Conservation (phyloP, 2,329 filamentous ascomycete genomes). For the Beauveria bassiana region DNA sequence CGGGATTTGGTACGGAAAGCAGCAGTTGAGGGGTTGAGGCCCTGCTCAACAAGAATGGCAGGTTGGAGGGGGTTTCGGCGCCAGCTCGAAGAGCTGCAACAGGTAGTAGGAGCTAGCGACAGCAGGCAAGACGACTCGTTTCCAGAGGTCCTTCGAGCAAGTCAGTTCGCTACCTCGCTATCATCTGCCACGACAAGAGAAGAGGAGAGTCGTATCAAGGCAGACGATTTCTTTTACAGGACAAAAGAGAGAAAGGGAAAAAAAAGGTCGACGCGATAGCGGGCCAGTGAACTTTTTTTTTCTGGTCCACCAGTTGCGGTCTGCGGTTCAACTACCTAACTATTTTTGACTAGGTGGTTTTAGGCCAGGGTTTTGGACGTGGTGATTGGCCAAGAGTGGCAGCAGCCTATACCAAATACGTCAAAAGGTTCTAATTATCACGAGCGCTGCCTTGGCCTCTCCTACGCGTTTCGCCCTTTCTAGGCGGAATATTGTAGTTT, state of each 20-base stretch:
- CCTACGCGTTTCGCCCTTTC: too few species aligned
- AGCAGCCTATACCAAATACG: too few species aligned
- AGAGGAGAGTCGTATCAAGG: conserved; percentile 2
- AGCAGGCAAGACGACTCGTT: conserved; percentile 30
- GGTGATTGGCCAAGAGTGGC: conserved; percentile 2
- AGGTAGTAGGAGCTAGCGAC: conserved; percentile 22
- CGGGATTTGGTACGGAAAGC: not conserved
- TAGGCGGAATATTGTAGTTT: too few species aligned
- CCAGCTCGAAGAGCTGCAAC: conserved; percentile 16
- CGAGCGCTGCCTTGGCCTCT: too few species aligned
- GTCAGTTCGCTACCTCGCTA: conserved; percentile 31
- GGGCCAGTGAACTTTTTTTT: conserved; percentile 19
- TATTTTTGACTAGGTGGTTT: too few species aligned
- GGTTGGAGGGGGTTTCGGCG: conserved; percentile 1
- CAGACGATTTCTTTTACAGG: not conserved
- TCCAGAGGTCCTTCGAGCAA: conserved; percentile 28
- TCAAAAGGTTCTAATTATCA: too few species aligned
- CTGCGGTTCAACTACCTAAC: not conserved
- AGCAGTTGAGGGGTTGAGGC: conserved; percentile 14
- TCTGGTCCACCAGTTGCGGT: conserved; percentile 14
- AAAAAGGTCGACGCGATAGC: conserved; percentile 8
- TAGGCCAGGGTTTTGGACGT: not conserved
- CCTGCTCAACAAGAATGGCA: not conserved
- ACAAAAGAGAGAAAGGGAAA: conserved; percentile 11
- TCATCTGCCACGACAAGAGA: conserved; percentile 26